Evolutionary conservation across 1,284 basidiomycete genomes (phyloP).

Genomic region (Paramarasmius palmivorus): DNA sequence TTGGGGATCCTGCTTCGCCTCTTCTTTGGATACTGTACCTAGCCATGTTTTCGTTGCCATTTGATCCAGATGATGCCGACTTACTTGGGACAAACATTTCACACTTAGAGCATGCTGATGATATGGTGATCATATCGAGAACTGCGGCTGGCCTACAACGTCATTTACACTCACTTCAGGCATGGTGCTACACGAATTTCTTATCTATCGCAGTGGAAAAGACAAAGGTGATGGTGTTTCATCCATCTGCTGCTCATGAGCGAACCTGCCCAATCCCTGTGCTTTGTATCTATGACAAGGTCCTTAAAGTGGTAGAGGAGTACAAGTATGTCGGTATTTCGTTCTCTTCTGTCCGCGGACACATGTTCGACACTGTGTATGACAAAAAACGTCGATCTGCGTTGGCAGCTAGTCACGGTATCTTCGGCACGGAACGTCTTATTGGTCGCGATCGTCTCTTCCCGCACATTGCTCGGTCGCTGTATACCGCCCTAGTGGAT

Average conservation of each 20-base stretch:
- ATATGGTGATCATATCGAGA: conserved; percentile 28
- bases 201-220: conserved; percentile 27
- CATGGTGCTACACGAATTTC: conserved; percentile 24
- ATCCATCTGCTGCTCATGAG: conserved; percentile 1
- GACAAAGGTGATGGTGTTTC: conserved; percentile 20
- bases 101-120: conserved; percentile 30
- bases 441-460: conserved; percentile 22
- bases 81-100: no score
- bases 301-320: not conserved
- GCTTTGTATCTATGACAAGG: no score
- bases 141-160: conserved; percentile 21
- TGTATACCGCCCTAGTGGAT: conserved; percentile 31
- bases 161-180: conserved; percentile 22
- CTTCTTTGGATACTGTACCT: no score
- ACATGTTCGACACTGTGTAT: conserved; percentile 22
- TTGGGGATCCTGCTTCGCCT: no score
- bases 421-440: conserved; percentile 18
- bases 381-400: conserved; percentile 21
- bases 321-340: conserved; percentile 14
- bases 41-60: no score
- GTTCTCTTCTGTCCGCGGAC: no score
- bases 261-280: not conserved
- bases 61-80: no score
- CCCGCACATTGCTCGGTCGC: conserved; percentile 8
- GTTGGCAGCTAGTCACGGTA: conserved; percentile 10